Evolutionary conservation across 2,329 filamentous ascomycete genomes (phyloP).

Genomic region (Talaromyces sp.): DNA sequence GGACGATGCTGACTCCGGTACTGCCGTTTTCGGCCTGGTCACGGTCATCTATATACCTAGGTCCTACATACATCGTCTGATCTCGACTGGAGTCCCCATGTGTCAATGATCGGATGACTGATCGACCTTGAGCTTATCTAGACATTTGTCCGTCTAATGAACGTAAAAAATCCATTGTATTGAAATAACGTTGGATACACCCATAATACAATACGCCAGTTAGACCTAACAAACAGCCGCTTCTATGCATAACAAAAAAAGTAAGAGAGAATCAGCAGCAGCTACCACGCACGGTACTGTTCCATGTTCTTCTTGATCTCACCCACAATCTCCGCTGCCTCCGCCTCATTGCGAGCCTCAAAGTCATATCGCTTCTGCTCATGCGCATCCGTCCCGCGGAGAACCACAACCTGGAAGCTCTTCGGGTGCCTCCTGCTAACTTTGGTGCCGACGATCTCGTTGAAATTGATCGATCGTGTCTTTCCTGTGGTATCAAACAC

Average conservation of each 20-base stretch:
- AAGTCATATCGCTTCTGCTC: conserved; percentile 67
- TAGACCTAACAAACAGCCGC: conserved; percentile 1
- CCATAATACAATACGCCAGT: not conserved
- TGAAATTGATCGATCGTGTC: conserved; percentile 62
- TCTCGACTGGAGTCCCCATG: not conserved
- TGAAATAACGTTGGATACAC: not conserved
- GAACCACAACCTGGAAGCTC: conserved; percentile 61
- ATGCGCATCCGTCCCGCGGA: conserved; percentile 58
- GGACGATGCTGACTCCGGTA: not conserved
- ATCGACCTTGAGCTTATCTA: not conserved
- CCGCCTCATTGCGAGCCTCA: conserved; percentile 55
- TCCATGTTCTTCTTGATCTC: conserved; percentile 61
- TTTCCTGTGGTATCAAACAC: conserved; percentile 49
- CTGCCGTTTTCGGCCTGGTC: conserved; percentile 1
- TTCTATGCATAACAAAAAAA: not conserved
- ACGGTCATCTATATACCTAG: not conserved
- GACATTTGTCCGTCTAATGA: not conserved
- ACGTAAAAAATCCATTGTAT: not conserved
- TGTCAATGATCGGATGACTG: not conserved
- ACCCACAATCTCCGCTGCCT: conserved; percentile 60
- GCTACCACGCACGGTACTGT: conserved; percentile 40
- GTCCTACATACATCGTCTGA: not conserved
- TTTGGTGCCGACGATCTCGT: conserved; percentile 62
- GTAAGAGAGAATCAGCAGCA: conserved; percentile 13
- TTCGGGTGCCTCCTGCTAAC: conserved; percentile 63